Conservation (phyloP, 2,329 filamentous ascomycete species). For the Aureobasidium sp. region DNA sequence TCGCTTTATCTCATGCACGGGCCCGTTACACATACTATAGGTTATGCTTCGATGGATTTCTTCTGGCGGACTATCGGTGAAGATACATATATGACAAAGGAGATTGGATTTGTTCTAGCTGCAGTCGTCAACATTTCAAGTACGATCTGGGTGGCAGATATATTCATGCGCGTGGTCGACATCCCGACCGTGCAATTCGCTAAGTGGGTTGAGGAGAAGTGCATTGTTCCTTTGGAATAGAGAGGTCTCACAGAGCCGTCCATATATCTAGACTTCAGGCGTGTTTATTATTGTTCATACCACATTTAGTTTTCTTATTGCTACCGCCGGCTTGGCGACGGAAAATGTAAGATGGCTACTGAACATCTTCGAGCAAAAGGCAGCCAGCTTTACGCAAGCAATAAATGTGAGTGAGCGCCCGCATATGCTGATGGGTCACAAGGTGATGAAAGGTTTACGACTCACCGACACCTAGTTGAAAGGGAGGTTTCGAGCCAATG, state of each 20-base stretch:
- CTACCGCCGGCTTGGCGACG: background rate
- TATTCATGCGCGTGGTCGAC: conserved; percentile 52
- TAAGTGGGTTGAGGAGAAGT: conserved; percentile 45
- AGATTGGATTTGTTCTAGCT: conserved; percentile 54
- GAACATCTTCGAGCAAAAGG: too few species aligned
- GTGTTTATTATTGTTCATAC: background rate
- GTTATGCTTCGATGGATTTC: conserved; percentile 48
- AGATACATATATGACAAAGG: conserved; percentile 35
- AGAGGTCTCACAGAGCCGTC: background rate
- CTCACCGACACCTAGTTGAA: background rate
- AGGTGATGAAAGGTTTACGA: background rate
- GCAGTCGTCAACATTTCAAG: conserved; percentile 48
- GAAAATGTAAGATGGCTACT: too few species aligned
- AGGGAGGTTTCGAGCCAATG: background rate
- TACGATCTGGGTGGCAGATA: conserved; percentile 48
- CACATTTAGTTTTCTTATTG: background rate
- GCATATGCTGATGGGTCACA: background rate
- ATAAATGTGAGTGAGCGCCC: background rate
- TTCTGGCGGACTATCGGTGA: conserved; percentile 43
- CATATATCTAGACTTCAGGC: background rate
- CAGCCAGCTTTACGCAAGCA: background rate
- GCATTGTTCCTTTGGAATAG: conserved; percentile 6
- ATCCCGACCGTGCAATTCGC: conserved; percentile 51
- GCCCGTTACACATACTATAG: conserved; percentile 47
- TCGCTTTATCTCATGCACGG: conserved; percentile 57